Percentiles rank a stretch among this genome's conserved stretches.
Conservation (phyloP, 1,284 basidiomycete species). For the Malassezia pachydermatis region DNA sequence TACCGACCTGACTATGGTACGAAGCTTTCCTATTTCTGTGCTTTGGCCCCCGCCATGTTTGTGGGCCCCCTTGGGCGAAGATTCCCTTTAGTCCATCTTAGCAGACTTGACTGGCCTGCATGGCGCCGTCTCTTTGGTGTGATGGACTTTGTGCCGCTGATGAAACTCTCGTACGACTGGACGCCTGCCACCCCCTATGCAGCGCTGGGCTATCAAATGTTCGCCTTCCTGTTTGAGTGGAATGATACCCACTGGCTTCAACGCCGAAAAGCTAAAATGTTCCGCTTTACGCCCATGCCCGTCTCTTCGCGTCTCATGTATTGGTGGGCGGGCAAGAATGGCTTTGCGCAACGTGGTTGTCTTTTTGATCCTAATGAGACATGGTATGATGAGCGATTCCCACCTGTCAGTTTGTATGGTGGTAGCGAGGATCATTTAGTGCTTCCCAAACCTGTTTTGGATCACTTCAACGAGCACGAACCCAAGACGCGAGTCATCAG, state of each 20-base stretch:
- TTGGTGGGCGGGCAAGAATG: slow-evolving; percentile 58
- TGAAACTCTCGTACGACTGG: slow-evolving; percentile 56
- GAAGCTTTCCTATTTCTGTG: slow-evolving; percentile 56
- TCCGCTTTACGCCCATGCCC: slow-evolving; percentile 58
- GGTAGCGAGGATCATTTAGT: slow-evolving; percentile 49
- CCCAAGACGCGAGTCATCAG: slow-evolving; percentile 53
- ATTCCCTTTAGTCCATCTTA: slow-evolving; percentile 53
- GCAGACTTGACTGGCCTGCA: slow-evolving; percentile 51
- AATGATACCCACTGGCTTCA: slow-evolving; percentile 58
- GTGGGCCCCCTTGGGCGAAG: slow-evolving; percentile 56
- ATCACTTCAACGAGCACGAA: slow-evolving; percentile 32
- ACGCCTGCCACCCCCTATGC: slow-evolving; percentile 52
- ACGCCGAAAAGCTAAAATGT: slow-evolving; percentile 56
- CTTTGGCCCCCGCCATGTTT: slow-evolving; percentile 58
- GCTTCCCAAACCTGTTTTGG: slow-evolving; percentile 35
- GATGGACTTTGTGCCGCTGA: slow-evolving; percentile 58
- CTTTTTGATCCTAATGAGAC: slow-evolving; percentile 53
- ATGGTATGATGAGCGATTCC: slow-evolving; percentile 56
- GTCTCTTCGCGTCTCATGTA: slow-evolving; percentile 54
- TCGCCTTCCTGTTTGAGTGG: slow-evolving; percentile 57
- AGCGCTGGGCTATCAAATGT: slow-evolving; percentile 54
- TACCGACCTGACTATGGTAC: slow-evolving; percentile 56
- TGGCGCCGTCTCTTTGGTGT: slow-evolving; percentile 57
- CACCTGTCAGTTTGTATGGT: slow-evolving; percentile 55
- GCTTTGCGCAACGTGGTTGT: slow-evolving; percentile 56